These are phyloP conservation scores for Glycine tomentella DNA, from an alignment of 306 rosid genomes.

Conservation along the genomic window DNA sequence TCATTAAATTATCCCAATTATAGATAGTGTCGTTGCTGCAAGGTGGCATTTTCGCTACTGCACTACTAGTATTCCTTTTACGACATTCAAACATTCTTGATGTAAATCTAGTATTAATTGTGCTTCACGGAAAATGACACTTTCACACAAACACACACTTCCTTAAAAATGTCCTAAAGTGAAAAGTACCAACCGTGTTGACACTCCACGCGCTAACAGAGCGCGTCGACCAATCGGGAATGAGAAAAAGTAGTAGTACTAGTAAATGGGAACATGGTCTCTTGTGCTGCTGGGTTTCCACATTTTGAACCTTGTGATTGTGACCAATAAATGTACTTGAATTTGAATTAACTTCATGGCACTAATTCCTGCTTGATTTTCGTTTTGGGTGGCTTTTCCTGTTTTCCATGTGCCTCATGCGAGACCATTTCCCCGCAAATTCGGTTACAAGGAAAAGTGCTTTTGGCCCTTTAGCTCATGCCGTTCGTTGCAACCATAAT, in stretches of 20 bases:
- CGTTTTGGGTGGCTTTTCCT: slow-evolving; percentile 39
- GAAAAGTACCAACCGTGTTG: background rate
- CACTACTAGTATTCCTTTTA: too few species aligned
- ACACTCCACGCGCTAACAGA: slow-evolving; percentile 11
- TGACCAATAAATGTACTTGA: slow-evolving; percentile 17
- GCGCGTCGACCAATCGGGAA: background rate
- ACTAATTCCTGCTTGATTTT: slow-evolving; percentile 42
- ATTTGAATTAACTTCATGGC: slow-evolving; percentile 38
- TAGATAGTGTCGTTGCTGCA: too few species aligned
- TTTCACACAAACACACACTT: background rate
- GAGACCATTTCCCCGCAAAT: slow-evolving; percentile 43
- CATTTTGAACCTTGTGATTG: slow-evolving; percentile 24
- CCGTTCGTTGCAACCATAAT: slow-evolving; percentile 40
- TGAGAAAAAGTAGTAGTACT: background rate
- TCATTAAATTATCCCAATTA: too few species aligned
- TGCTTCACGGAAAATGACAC: background rate
- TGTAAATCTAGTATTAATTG: too few species aligned
- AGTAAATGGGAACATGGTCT: background rate
- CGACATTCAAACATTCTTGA: too few species aligned
- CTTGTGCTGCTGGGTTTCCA: background rate
- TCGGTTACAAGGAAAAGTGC: slow-evolving; percentile 12
- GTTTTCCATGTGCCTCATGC: slow-evolving; percentile 37
- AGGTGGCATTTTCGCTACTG: too few species aligned
- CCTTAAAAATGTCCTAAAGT: background rate
- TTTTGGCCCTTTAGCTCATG: slow-evolving; percentile 14